Evolutionary conservation across 2,329 filamentous ascomycete species (phyloP), one percentile per base, ranked within the genome.

Genomic region (Phialophora chinensis): DNA sequence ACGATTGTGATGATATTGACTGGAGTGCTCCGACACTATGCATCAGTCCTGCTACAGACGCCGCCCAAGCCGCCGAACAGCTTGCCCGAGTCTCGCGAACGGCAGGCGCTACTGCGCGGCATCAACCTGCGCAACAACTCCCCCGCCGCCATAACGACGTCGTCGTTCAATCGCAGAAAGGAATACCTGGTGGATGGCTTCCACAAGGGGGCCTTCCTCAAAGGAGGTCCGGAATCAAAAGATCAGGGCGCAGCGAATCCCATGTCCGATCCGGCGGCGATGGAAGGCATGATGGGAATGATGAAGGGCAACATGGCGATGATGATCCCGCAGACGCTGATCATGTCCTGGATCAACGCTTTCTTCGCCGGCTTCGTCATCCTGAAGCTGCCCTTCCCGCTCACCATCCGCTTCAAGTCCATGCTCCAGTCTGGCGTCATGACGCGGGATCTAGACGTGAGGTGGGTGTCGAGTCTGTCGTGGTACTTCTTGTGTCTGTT

Each of bases 231-330:
- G 1, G 91, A 95, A 62, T 87, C 85, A 75, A 89, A 91, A 76
- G 93, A 93, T 60, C 91, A 97, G 80, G 90, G 93, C 2, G 90
- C 93, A 23, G 88, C 92, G 44, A 99, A 98, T 80, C 95, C 95
- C 3, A 93, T 99, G 87, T 91, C 90, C 11, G 95, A 99, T 78
- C 96, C 96, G 25, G 90, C 90, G 56, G 92, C 92, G 66, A 99
- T 99, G 95, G 96, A 99, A 77, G 94, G 93, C 73, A 99, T 99
- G 95, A 99, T 99, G 95, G 94, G 95, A 73, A 97, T 97, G 92
- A 96, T 99, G 92, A 99, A 99, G 87, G 93, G 93, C 65, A 97
- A 99, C 77, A 97, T 99, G 91, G 94, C 95, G 71, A 99, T 98
- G 95, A 98, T 99, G 83, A 92, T 99, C 66, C 95, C 95, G 57